Percentiles rank a stretch among this genome's conserved stretches.
Evolutionary conservation across 2,329 filamentous ascomycete genomes (phyloP).

Genomic region (Exophiala bonariae): DNA sequence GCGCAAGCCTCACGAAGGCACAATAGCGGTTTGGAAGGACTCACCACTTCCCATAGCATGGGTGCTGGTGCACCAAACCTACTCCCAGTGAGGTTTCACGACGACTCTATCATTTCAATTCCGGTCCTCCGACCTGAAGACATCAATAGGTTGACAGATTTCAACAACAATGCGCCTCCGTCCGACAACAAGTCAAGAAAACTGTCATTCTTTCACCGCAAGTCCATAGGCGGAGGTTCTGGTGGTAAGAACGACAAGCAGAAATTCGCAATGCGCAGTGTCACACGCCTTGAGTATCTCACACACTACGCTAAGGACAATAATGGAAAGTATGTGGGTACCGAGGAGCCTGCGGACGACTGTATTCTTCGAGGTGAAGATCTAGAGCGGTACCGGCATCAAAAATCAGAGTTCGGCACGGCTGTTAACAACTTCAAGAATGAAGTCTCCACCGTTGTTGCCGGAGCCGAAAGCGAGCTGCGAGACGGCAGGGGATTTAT

Average conservation of each 20-base stretch:
- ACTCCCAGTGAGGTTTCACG: slow-evolving; percentile 15
- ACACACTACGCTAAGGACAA: slow-evolving; percentile 28
- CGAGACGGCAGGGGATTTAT: not conserved
- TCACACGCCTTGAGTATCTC: slow-evolving; percentile 21
- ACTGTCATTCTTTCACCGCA: slow-evolving; percentile 12
- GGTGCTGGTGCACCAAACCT: slow-evolving; percentile 12
- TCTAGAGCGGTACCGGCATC: slow-evolving; percentile 6
- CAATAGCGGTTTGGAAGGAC: not conserved
- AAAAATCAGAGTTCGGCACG: too few species aligned
- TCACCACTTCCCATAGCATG: slow-evolving; percentile 3
- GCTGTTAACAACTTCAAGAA: not conserved
- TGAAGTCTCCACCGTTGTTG: not conserved
- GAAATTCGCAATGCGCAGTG: slow-evolving; percentile 20
- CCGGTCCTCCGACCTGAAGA: slow-evolving; percentile 17
- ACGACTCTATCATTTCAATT: slow-evolving; percentile 22
- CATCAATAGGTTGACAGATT: not conserved
- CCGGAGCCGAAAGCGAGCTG: not conserved
- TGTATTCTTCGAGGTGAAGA: slow-evolving; percentile 24
- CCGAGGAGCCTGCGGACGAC: slow-evolving; percentile 22
- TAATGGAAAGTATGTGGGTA: slow-evolving; percentile 20
- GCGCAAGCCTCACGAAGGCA: too few species aligned
- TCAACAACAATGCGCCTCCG: not conserved
- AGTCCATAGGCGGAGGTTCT: not conserved
- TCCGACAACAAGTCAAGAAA: not conserved
- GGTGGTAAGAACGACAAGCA: slow-evolving; percentile 3